Conservation (phyloP, 208 protist species). For the Angomonas ambiguus region DNA sequence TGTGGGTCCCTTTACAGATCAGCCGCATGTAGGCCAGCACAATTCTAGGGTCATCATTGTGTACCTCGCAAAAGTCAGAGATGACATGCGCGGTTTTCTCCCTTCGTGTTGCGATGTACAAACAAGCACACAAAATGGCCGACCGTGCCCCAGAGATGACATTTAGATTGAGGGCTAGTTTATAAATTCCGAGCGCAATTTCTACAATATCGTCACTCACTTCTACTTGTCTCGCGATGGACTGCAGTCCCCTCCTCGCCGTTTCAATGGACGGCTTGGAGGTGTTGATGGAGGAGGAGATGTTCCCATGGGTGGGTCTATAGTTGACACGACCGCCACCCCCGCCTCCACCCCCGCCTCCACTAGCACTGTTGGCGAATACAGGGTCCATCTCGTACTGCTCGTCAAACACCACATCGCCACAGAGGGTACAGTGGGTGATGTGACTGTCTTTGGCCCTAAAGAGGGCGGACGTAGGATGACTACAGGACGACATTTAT, state of each 20-base stretch:
- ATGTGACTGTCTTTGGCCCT: constrained; percentile 49
- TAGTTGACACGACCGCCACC: constrained; percentile 30
- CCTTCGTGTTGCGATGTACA: constrained; percentile 81
- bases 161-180: constrained; percentile 63
- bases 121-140: constrained; percentile 72
- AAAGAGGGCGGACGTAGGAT: constrained; percentile 69
- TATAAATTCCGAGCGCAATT: constrained; percentile 75
- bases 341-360: constrained; percentile 4
- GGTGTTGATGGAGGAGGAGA: constrained; percentile 20
- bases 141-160: constrained; percentile 66
- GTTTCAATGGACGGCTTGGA: constrained; percentile 63
- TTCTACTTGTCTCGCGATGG: constrained; percentile 69
- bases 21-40: constrained; percentile 74
- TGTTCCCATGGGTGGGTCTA: constrained; percentile 35
- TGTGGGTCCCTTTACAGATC: constrained; percentile 76
- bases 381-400: constrained; percentile 81
- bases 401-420: constrained; percentile 57
- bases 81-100: constrained; percentile 86
- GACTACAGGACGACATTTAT: constrained; percentile 53
- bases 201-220: constrained; percentile 79
- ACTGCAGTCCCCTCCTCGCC: constrained; percentile 75
- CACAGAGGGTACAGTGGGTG: constrained; percentile 80
- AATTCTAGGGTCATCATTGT: constrained; percentile 45
- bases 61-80: constrained; percentile 78
- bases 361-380: constrained; percentile 25